phyloP scores from a whole-genome alignment of 2,329 filamentous ascomycete genomes.

The Intubia oerlemansii region DNA sequence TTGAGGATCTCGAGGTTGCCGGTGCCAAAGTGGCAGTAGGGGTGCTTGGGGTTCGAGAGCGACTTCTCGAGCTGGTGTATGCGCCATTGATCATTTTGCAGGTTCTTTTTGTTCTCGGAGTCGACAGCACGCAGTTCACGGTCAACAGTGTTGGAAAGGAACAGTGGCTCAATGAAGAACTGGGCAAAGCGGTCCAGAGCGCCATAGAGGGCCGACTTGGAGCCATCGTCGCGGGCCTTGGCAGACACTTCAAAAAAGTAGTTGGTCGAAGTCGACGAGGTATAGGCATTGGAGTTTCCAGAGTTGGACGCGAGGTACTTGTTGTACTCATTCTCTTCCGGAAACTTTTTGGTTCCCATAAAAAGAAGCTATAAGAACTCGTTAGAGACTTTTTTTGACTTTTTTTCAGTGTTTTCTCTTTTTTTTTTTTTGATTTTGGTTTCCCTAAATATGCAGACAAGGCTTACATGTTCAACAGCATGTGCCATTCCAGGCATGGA shows the following conservation, averaged over 20 bases:
- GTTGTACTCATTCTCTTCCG: constrained; percentile 86
- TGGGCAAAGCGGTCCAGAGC: constrained; percentile 82
- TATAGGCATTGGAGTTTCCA: constrained; percentile 88
- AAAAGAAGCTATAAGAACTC: constrained; percentile 47
- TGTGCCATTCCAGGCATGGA: constrained; percentile 92
- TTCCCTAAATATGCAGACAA: too few relatives aligned
- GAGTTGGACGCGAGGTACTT: constrained; percentile 81
- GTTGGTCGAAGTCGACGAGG: constrained; percentile 80
- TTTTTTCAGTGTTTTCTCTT: too few relatives aligned
- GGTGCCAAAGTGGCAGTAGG: constrained; percentile 80
- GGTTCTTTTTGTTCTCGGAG: constrained; percentile 93
- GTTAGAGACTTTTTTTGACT: not conserved
- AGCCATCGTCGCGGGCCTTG: constrained; percentile 34
- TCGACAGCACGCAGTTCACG: constrained; percentile 77
- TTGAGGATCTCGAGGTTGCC: constrained; percentile 76
- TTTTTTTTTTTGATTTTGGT: too few relatives aligned
- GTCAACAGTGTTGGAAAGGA: constrained; percentile 66
- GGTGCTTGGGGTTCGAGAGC: constrained; percentile 69
- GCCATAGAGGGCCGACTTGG: constrained; percentile 45
- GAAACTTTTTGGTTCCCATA: constrained; percentile 98
- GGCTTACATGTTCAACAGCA: constrained; percentile 65
- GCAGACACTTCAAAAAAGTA: constrained; percentile 94
- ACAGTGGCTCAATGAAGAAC: constrained; percentile 79
- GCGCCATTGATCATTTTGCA: constrained; percentile 78
- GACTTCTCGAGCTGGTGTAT: constrained; percentile 75